Evolutionary conservation across 164 flowering plant genomes (phyloP), one percentile per base, ranked within the genome.

Genomic region (Vitis riparia): DNA sequence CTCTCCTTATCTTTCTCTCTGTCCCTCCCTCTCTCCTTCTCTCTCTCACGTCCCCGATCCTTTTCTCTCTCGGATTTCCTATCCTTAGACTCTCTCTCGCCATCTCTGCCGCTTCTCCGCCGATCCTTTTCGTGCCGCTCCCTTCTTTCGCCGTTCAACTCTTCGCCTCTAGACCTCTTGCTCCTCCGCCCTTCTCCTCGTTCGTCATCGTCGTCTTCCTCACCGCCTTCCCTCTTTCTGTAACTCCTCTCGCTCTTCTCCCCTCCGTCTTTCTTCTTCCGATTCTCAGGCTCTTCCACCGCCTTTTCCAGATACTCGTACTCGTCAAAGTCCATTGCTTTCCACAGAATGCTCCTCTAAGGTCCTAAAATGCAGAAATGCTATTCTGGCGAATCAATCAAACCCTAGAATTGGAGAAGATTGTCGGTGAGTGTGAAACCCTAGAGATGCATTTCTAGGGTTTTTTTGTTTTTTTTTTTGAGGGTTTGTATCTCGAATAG

Each of bases 281-380:
- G 66, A 51, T 79, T 74, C 51, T 78, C 83, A 9, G 71, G 76
- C 19, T 87, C 91, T 74, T 91, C 97, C 59, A 90, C 96, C 13
- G 89, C 68, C 75, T 91, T 90, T 87, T 95, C 99, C 64, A 95
- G 74, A 66, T 95, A 95, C 59, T 91, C 98, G 83, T 90, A 90
- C 89, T 93, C 99, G 89, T 95, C 99, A 80, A 93, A 93, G 14
- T 93, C 99, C 98, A 93, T 92, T 11, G 27, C 5, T 51, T 37
- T 37, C 44, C 44, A 6, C 6, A 37, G 44, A 37, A 3, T 37
- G 5, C 44, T 6, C 44, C 44, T 37, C 44, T 37, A 6, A 37
- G 7, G 44, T 37, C 44, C 44, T 6, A 37, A 37, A 37, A 37
- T 37, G 44, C 44, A 37, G 44, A 37, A 37, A 37, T 6, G 44